Evolutionary conservation across 2,329 filamentous ascomycete genomes (phyloP).

Genomic region (Cladophialophora chaetospira): DNA sequence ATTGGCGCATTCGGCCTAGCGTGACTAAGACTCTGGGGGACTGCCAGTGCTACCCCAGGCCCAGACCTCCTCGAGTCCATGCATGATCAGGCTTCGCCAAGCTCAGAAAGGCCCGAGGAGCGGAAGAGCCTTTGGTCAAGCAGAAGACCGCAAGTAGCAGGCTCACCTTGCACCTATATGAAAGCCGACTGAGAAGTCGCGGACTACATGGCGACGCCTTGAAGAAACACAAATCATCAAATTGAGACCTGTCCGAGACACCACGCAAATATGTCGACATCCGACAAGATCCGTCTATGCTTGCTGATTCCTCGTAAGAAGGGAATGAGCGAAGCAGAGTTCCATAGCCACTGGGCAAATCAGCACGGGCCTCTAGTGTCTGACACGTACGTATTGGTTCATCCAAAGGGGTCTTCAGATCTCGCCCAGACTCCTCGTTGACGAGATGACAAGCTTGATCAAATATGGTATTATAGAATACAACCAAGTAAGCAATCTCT

Average conservation of each 20-base stretch:
- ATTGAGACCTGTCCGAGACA: background rate
- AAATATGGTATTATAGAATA: conserved; percentile 15
- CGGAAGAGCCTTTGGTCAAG: no score
- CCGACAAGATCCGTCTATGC: conserved; percentile 3
- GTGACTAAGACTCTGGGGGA: no score
- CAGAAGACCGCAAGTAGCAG: no score
- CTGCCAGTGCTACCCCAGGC: no score
- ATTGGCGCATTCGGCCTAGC: no score
- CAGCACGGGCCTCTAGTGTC: conserved; percentile 15
- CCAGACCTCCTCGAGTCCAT: no score
- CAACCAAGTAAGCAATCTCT: conserved; percentile 1
- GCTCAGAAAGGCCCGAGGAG: no score
- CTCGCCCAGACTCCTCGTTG: background rate
- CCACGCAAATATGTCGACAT: background rate
- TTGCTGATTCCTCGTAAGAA: conserved; percentile 21
- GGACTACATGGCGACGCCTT: background rate
- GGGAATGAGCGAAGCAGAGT: conserved; percentile 14
- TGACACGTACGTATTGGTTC: conserved; percentile 4
- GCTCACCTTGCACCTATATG: no score
- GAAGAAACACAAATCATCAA: background rate
- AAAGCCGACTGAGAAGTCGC: background rate
- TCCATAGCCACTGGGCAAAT: conserved; percentile 20
- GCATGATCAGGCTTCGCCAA: no score
- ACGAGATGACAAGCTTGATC: conserved; percentile 3
- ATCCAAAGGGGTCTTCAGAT: no score